Evolutionary conservation across 495 filamentous ascomycete species (phyloP).

Genomic region (Talaromyces stipitatus): DNA sequence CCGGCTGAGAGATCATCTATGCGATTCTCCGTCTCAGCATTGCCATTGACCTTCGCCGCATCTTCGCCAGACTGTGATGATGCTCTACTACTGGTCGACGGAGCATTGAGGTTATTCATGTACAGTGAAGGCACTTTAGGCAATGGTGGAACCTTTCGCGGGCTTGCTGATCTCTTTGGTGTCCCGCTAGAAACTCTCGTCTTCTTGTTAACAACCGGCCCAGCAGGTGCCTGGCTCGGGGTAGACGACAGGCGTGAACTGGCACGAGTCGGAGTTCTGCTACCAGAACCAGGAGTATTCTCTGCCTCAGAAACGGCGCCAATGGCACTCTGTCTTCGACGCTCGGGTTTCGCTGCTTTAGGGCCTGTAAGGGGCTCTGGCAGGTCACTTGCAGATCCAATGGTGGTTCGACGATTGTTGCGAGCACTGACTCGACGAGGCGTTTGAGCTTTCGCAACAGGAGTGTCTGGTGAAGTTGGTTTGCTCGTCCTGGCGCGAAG

Average conservation of each 20-base stretch:
- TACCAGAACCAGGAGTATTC: constrained; percentile 6
- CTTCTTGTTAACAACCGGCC: constrained; percentile 31
- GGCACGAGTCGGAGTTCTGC: constrained; percentile 14
- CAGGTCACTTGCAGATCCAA: constrained; percentile 46
- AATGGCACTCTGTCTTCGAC: constrained; percentile 28
- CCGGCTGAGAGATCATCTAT: constrained; percentile 59
- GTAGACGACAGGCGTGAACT: constrained; percentile 17
- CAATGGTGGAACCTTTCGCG: constrained; percentile 38
- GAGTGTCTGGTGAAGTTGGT: constrained; percentile 36
- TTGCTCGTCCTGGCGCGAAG: constrained; percentile 65
- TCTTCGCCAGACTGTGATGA: not conserved
- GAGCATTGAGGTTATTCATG: not conserved
- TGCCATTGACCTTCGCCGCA: constrained; percentile 13
- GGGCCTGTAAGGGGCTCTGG: constrained; percentile 27
- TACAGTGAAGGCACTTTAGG: constrained; percentile 31
- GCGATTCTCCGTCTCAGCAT: constrained; percentile 21
- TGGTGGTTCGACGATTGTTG: constrained; percentile 56
- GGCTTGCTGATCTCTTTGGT: constrained; percentile 30
- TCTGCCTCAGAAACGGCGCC: constrained; percentile 11
- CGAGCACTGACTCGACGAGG: constrained; percentile 39
- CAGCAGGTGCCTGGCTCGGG: constrained; percentile 10
- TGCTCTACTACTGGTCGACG: not conserved
- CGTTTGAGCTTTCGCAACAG: constrained; percentile 29
- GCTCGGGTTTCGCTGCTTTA: constrained; percentile 16
- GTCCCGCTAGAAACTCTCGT: constrained; percentile 35